These are phyloP conservation scores for Immersiella caudata DNA, from an alignment of 495 filamentous ascomycete genomes.

Conservation along the genomic window DNA sequence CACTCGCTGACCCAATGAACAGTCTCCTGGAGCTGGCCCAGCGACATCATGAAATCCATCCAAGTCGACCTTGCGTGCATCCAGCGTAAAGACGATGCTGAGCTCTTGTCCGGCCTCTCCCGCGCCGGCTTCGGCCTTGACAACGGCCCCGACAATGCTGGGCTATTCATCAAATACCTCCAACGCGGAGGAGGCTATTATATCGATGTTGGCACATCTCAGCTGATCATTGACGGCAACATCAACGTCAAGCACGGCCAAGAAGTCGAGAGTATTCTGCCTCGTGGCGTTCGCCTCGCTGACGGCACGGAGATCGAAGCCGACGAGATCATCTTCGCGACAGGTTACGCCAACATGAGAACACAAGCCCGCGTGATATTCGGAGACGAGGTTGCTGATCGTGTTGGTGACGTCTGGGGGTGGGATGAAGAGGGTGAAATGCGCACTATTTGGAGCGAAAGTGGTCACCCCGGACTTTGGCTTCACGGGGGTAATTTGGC, in stretches of 20 bases:
- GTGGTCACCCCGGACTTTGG: conserved; percentile 78
- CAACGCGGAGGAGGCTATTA: conserved; percentile 80
- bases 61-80: conserved; percentile 54
- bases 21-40: conserved; percentile 55
- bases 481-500: conserved; percentile 82
- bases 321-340: conserved; percentile 82
- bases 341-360: conserved; percentile 82
- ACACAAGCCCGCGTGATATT: conserved; percentile 64
- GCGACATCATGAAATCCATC: conserved; percentile 59
- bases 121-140: conserved; percentile 73
- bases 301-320: conserved; percentile 71
- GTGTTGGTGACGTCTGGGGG: conserved; percentile 73
- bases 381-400: conserved; percentile 68
- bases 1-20: not conserved
- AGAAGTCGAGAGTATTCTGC: conserved; percentile 63
- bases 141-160: conserved; percentile 63
- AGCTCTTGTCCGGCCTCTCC: conserved; percentile 60
- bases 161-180: conserved; percentile 74
- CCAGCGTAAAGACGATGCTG: conserved; percentile 54
- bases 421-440: conserved; percentile 77
- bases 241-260: conserved; percentile 74
- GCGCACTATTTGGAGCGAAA: conserved; percentile 69
- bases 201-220: conserved; percentile 75
- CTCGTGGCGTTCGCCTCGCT: conserved; percentile 62
- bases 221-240: conserved; percentile 75